Evolutionary conservation across 257 asterid species (phyloP).

Genomic region (Striga asiatica): DNA sequence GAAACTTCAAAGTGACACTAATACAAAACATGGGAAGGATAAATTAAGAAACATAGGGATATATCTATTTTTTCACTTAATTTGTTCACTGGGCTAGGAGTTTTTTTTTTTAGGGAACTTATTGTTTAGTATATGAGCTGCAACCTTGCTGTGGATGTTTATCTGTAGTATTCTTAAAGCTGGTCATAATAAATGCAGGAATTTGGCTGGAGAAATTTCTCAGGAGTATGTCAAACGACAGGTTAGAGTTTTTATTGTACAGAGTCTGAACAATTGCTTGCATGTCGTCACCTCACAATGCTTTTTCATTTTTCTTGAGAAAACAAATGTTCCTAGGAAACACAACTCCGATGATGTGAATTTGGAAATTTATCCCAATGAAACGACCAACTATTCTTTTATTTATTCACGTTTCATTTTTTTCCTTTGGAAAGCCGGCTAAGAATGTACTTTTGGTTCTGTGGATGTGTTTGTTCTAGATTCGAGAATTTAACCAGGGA

Average conservation of each 20-base stretch:
- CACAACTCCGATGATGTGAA: no score
- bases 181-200: constrained; percentile 37
- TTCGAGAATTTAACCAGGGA: not conserved
- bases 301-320: no score
- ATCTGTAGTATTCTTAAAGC: not conserved
- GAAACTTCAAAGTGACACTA: no score
- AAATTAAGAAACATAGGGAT: not conserved
- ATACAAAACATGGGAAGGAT: no score
- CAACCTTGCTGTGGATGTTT: not conserved
- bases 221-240: constrained; percentile 71
- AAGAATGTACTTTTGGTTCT: not conserved
- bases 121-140: not conserved
- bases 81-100: not conserved
- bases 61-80: not conserved
- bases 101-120: not conserved
- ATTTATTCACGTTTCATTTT: no score
- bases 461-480: not conserved
- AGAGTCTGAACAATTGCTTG: constrained; percentile 3
- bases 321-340: no score
- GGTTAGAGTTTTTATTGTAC: constrained; percentile 31
- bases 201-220: constrained; percentile 88
- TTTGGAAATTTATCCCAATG: no score
- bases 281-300: no score
- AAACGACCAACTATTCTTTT: no score
- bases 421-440: not conserved